A percentile compares a stretch with the other conserved stretches of the same genome.
Conservation (phyloP, 192 early-diverging fungal genomes). For the Coemansia sp. region DNA sequence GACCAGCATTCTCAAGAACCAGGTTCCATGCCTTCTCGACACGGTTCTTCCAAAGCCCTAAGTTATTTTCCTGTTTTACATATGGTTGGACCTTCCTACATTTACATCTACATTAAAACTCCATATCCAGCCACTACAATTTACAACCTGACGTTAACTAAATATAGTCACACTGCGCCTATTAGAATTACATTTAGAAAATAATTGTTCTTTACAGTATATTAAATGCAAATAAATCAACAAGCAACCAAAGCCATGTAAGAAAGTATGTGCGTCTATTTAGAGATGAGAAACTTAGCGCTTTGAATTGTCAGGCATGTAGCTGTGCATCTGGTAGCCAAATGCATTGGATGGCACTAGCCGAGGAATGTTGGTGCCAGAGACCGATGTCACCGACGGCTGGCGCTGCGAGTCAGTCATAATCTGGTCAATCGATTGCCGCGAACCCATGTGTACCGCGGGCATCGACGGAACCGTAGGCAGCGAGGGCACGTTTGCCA, state of each 20-base stretch:
- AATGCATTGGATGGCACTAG: conserved; percentile 10
- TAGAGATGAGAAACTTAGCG: background rate
- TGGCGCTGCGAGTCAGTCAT: conserved; percentile 6
- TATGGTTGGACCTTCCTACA: background rate
- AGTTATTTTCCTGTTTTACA: background rate
- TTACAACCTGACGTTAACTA: background rate
- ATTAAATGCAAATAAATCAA: background rate
- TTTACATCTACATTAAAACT: background rate
- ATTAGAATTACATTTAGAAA: too few relatives aligned
- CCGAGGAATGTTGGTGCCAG: background rate
- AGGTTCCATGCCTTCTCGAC: conserved; percentile 47
- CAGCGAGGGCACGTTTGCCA: conserved; percentile 6
- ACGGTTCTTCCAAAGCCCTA: conserved; percentile 46
- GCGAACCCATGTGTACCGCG: conserved; percentile 2
- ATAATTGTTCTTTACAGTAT: background rate
- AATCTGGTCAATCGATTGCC: conserved; percentile 23
- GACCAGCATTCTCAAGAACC: conserved; percentile 35
- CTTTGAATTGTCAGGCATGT: conserved; percentile 1
- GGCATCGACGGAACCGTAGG: conserved; percentile 8
- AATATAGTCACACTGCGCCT: too few relatives aligned
- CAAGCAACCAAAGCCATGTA: background rate
- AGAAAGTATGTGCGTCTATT: background rate
- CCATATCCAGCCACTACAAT: background rate
- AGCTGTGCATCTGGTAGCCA: conserved; percentile 3
- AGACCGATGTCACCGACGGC: background rate